A percentile compares a stretch with the other conserved stretches of the same genome.
These are phyloP conservation scores for Colletotrichum sp. DNA, from an alignment of 2,329 filamentous ascomycete genomes.

Conservation along the genomic window DNA sequence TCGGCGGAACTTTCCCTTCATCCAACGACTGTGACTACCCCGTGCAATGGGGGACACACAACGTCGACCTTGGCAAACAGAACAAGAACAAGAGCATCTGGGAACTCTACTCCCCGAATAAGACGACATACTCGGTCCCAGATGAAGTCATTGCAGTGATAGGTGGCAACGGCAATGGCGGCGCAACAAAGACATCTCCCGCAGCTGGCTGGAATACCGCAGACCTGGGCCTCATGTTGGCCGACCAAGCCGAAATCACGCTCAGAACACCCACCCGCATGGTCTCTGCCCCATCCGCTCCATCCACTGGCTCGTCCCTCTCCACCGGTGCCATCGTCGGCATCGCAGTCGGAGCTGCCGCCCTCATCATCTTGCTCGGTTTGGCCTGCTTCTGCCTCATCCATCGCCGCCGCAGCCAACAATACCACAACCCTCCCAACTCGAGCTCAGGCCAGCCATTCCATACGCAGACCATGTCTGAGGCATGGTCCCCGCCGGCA, in stretches of 20 bases:
- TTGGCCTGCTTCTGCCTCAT: conserved; percentile 31
- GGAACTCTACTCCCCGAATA: conserved; percentile 54
- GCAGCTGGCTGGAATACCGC: conserved; percentile 51
- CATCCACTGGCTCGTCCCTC: conserved; percentile 20
- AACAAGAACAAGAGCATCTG: conserved; percentile 52
- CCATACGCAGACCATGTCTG: conserved; percentile 11
- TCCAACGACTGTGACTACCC: conserved; percentile 56
- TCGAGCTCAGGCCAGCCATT: conserved; percentile 1
- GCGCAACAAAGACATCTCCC: conserved; percentile 58
- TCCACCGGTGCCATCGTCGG: conserved; percentile 48
- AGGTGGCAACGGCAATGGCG: conserved; percentile 55
- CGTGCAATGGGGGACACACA: conserved; percentile 59
- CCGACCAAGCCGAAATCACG: conserved; percentile 49
- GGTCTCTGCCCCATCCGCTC: conserved; percentile 25
- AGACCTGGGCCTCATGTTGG: conserved; percentile 60
- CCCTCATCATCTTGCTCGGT: conserved; percentile 29
- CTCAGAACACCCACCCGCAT: conserved; percentile 56
- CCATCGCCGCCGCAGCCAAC: conserved; percentile 28
- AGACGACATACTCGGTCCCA: conserved; percentile 61
- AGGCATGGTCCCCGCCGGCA: conserved; percentile 19
- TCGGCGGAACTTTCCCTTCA: conserved; percentile 63
- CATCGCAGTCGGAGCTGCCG: conserved; percentile 41
- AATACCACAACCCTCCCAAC: not conserved
- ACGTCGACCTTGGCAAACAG: conserved; percentile 57
- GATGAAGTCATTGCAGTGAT: conserved; percentile 53